Evolutionary conservation across 345 rosid species (phyloP), one percentile per base, ranked within the genome.

Genomic region (Kernera saxatilis): DNA sequence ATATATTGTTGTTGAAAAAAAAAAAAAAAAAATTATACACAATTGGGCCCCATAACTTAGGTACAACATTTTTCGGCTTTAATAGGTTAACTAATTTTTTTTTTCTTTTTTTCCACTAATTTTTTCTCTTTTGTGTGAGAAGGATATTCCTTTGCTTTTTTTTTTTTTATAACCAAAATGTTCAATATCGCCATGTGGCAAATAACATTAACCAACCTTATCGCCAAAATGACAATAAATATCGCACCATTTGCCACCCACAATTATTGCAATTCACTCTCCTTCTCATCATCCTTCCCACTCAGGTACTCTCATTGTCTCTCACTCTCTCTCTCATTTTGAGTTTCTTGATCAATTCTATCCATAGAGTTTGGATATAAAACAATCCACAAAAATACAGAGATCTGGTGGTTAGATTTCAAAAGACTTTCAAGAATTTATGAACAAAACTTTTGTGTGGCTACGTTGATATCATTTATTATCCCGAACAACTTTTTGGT

Each of bases 121-220:
- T n/a, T n/a, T n/a, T n/a, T n/a, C n/a, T n/a, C n/a, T n/a, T n/a
- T n/a, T n/a, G n/a, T n/a, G n/a, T n/a, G 33, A 29, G 0, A 5
- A 29, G 7, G 32, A 29, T 29, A 5, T 29, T 29, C 39, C n/a
- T n/a, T n/a, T n/a, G n/a, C n/a, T n/a, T n/a, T n/a, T n/a, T 14
- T 9, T 21, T 9, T 50, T 50, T 1, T 14, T 26, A 27, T 64
- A 21, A 35, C 58, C 33, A 3, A 50, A 22, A 49, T 25, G 17
- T 35, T 21, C 7, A 22, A 67, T 53, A 65, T 48, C 53, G 50
- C 14, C 62, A 53, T 17, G 71, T 67, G 71, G 27, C 39, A 39
- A 18, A 54, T 40, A 40, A 53, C 4, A n/a, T 3, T 54, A 54
- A 29, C 53, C 7, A 54, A 54, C 63, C 40, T 68, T 68, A 68